These are phyloP conservation scores for Colletotrichum eleusines DNA, from an alignment of 2,329 filamentous ascomycete species.

Conservation along the genomic window DNA sequence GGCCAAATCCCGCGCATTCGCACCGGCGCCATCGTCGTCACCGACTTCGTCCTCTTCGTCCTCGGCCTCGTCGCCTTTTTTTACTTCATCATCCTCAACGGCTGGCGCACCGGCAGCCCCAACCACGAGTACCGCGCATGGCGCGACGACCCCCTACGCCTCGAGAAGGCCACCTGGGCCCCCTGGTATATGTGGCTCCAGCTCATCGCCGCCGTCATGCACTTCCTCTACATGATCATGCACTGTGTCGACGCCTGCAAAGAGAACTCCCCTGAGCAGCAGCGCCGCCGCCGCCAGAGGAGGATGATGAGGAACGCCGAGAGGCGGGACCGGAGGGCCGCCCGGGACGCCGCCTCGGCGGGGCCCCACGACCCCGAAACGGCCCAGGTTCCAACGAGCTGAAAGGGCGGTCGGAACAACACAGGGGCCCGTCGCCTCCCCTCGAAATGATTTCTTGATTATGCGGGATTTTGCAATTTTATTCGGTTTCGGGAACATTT, in stretches of 20 bases:
- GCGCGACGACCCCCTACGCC: constrained; percentile 38
- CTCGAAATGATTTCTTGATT: background rate
- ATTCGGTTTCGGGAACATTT: background rate
- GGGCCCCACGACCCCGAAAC: constrained; percentile 16
- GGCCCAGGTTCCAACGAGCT: constrained; percentile 16
- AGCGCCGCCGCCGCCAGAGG: constrained; percentile 23
- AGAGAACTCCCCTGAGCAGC: constrained; percentile 12
- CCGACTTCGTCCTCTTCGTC: constrained; percentile 41
- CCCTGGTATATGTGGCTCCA: constrained; percentile 45
- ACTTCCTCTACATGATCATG: constrained; percentile 44
- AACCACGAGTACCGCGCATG: constrained; percentile 33
- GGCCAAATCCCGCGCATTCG: constrained; percentile 42
- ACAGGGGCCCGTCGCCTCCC: background rate
- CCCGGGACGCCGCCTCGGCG: background rate
- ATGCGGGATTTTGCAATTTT: background rate
- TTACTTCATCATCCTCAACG: constrained; percentile 43
- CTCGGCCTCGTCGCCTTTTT: constrained; percentile 44
- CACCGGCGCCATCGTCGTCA: constrained; percentile 39
- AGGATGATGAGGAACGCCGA: constrained; percentile 21
- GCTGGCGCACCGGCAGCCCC: constrained; percentile 38
- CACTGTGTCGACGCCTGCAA: constrained; percentile 42
- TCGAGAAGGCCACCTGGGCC: constrained; percentile 42
- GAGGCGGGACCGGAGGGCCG: constrained; percentile 11
- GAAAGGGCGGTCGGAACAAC: background rate
- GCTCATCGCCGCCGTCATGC: constrained; percentile 42